Evolutionary conservation across 768 basidiomycete species (phyloP).

Genomic region (Kwoniella dendrophila): DNA sequence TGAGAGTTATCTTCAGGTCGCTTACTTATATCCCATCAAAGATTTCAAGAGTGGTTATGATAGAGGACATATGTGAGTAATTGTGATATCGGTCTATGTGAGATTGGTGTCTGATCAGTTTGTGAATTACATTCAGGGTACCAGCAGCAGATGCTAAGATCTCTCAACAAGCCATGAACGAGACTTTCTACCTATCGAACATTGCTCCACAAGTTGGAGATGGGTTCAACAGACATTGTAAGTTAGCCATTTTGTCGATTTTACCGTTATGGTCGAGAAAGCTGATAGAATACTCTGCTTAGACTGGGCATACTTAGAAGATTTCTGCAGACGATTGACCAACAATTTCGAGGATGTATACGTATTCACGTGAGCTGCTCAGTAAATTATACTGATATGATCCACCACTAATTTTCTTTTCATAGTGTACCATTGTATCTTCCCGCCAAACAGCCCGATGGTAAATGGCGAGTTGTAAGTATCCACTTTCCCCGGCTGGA

Average conservation of each 20-base stretch:
- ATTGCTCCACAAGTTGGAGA: conserved; percentile 98
- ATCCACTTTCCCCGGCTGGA: neutral
- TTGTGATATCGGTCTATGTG: too few species aligned
- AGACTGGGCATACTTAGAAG: conserved; percentile 97
- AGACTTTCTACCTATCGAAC: conserved; percentile 92
- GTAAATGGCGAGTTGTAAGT: conserved; percentile 93
- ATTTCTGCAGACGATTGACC: conserved; percentile 91
- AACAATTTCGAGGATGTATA: conserved; percentile 89
- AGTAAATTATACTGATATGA: too few species aligned
- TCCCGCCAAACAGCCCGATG: conserved; percentile 78
- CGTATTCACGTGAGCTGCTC: conserved; percentile 83
- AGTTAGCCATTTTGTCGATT: conserved; percentile 45
- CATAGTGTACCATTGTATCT: conserved; percentile 84
- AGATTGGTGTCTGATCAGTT: too few species aligned
- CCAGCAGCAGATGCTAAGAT: conserved; percentile 94
- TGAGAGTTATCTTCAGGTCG: too few species aligned
- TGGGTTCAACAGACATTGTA: conserved; percentile 96
- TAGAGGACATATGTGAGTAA: conserved; percentile 86
- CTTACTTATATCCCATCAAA: conserved; percentile 16
- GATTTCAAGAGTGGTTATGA: conserved; percentile 91
- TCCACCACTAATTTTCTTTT: too few species aligned
- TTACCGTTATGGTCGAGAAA: neutral
- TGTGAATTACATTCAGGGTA: too few species aligned
- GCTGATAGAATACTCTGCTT: neutral
- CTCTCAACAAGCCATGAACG: conserved; percentile 91